Percentiles rank a stretch among this genome's conserved stretches.
These are phyloP conservation scores for Cyclostephanos tholiformis DNA, from an alignment of 108 stramenopile species.

Conservation along the genomic window DNA sequence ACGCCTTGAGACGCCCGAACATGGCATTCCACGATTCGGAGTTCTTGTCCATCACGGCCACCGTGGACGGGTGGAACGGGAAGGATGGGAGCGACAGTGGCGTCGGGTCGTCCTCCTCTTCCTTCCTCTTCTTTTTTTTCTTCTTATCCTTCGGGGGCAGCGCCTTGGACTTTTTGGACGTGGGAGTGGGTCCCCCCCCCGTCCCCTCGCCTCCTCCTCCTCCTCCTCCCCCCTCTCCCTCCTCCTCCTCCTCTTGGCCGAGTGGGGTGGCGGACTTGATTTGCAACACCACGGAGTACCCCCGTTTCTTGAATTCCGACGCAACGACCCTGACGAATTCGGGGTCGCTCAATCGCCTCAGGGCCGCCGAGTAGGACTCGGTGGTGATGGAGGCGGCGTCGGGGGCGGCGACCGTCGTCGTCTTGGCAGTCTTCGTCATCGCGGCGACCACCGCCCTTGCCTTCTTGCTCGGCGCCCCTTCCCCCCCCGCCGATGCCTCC, in stretches of 20 bases:
- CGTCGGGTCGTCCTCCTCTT: neutral
- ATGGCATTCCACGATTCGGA: conserved; percentile 13
- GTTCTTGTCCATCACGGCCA: neutral
- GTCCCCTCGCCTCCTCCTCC: neutral
- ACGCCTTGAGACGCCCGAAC: neutral
- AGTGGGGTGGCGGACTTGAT: neutral
- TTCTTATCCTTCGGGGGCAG: neutral
- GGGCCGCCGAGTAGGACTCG: neutral
- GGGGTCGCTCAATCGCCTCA: neutral
- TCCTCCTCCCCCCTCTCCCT: no score
- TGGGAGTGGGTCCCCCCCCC: no score
- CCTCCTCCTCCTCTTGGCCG: neutral
- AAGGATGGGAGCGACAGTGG: conserved; percentile 7
- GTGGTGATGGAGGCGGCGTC: neutral
- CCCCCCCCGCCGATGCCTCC: neutral
- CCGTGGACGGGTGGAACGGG: conserved; percentile 14
- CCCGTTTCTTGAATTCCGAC: conserved; percentile 15
- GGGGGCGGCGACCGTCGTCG: neutral
- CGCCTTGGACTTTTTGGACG: neutral
- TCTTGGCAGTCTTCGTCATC: neutral
- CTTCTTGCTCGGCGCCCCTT: neutral
- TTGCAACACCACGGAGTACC: conserved; percentile 1
- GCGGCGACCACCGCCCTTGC: neutral
- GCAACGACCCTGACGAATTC: conserved; percentile 1
- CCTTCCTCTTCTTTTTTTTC: neutral